Base-by-base conservation (phyloP, 1,284 basidiomycete genomes). In the Ustilago loliicola region DNA sequence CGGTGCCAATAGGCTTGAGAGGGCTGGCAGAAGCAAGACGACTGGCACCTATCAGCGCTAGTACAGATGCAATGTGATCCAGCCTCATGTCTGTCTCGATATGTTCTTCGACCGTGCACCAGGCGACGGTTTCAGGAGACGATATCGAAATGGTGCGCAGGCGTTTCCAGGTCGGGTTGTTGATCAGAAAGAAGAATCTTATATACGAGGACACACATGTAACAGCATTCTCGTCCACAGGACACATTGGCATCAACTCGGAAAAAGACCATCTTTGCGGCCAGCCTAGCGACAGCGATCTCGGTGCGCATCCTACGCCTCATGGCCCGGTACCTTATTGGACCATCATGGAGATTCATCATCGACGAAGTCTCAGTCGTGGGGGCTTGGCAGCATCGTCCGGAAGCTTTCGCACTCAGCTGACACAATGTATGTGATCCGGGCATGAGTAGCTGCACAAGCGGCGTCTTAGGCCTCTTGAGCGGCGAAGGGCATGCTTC, bases 1-100 rank as follows among this genome's bases (percentile, higher is more conserved):
- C 9, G 2, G 48, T 36, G 5, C 47, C 52, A 6, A 3, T 23
- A 23, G 55, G 23, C 23, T 57, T 19, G n/a, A 72, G 36, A 9
- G 70, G 70, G 25, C 61, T 50, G 36, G 70, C 61, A 15, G 40
- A n/a, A 2, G 38, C 38, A 11, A 48, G 45, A 2, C 54, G 54
- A 10, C 42, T 10, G 0, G 53, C 9, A 25, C 40, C 25, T 11
- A 45, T 17, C 13, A 51, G 15, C 30, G 27, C 30, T 4, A 72
- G 8, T 1, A 42, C 36, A n/a, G 53, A 48, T 15, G 36, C 36
- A 3, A 53, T 6, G 19, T n/a, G 23, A 17, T 45, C 25, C 0
- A 59, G 34, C 51, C 53, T 64, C 25, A 59, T 50, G 36, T 53
- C 15, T 40, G 38, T 45, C 11, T 3, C 36, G 8, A 6, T 10